Conservation (phyloP, 2,329 filamentous ascomycete genomes). For the Verticillium tricorpus region DNA sequence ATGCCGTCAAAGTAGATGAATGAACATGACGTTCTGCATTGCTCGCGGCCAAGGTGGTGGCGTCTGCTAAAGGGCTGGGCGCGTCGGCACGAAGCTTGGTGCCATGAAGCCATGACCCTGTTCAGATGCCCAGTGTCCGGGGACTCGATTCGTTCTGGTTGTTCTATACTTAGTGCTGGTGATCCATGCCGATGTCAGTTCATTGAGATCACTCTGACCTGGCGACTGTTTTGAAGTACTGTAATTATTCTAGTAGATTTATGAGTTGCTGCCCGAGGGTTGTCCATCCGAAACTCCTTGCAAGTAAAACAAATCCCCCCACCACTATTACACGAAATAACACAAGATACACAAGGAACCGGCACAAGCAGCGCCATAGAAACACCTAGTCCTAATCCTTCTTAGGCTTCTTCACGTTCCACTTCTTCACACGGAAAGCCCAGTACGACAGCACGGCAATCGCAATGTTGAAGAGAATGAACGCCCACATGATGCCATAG, state of each 20-base stretch:
- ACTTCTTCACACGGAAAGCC: conserved; percentile 48
- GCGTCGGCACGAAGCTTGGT: too few species aligned
- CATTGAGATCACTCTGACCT: too few species aligned
- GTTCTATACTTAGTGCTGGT: too few species aligned
- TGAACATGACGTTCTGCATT: background rate
- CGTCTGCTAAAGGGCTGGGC: too few species aligned
- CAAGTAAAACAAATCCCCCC: background rate
- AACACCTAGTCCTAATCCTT: background rate
- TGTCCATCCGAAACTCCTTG: background rate
- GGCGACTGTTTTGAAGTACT: too few species aligned
- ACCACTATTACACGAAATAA: background rate
- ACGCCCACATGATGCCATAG: conserved; percentile 66
- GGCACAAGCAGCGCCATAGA: background rate
- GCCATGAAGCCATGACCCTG: too few species aligned
- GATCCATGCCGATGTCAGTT: too few species aligned
- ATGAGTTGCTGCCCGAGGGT: too few species aligned
- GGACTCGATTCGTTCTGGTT: too few species aligned
- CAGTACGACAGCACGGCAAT: conserved; percentile 59
- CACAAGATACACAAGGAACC: background rate
- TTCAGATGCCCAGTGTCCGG: too few species aligned
- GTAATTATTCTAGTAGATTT: too few species aligned
- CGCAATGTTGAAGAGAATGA: conserved; percentile 58
- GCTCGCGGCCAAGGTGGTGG: too few species aligned
- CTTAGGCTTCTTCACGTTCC: conserved; percentile 11
- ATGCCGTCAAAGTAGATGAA: conserved; percentile 9